Evolutionary conservation across 176 grass and related monocot species (phyloP), one percentile per base, ranked within the genome.

Genomic region (Leersia perrieri): DNA sequence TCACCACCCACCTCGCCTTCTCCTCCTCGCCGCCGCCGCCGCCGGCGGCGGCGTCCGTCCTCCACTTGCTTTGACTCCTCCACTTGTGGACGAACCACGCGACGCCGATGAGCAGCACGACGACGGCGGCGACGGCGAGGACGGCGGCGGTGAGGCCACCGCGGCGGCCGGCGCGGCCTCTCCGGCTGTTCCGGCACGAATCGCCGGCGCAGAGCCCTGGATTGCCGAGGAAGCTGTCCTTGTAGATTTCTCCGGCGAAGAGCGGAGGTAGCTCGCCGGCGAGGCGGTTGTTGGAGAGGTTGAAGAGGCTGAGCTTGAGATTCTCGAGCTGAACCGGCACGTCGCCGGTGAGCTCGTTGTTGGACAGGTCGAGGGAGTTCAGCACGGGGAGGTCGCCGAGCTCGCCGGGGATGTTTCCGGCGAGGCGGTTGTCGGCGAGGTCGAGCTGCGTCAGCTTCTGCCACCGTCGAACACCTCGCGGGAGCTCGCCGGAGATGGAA

Each of bases 351-450:
- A 97, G 80, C 18, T 33, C 38, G 64, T 97, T 97, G 51, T 68
- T 68, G 0, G 94, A 97, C 14, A 94, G 72, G 32, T 97, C 94
- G 16, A 97, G 94, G 23, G 88, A 97, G 71, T 97, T 94, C 15
- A 97, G 87, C 47, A 94, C 87, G 0, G 91, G 91, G 6, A 97
- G 91, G 47, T 77, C 70, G 4, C 94, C 94, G 1, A 97, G 78
- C 91, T 94, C 91, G 9, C 79, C 27, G 2, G 91, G 91, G 51
- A 97, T 92, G 63, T 6, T 2, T 5, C 94, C 94, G 0, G 84
- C 69, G 38, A 97, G 78, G 9, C 60, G 64, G 64, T 97, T 97
- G 1, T 65, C 15, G 0, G 89, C 72, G 9, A 97, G 85, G 75
- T 92, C 87, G 29, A 97, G 62, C 42, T 92, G 89, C 5, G 84